Base-by-base conservation (phyloP, 2,329 filamentous ascomycete species). In the Scedosporium apiospermum region DNA sequence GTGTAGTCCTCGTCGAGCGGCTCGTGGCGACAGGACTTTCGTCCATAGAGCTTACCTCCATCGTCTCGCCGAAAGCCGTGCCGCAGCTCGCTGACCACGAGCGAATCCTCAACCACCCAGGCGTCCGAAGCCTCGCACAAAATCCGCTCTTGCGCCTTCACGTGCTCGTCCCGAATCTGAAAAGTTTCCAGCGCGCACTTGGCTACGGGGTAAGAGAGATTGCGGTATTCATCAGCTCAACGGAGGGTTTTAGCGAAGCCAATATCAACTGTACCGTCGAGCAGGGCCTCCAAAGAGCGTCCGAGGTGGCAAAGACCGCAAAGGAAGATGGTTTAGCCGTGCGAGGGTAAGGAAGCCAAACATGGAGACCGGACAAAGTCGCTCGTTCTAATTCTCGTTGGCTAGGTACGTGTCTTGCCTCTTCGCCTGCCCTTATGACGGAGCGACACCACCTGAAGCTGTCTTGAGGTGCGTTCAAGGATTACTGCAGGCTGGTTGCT, bases 51-150 rank as follows among this genome's bases (percentile, higher is more conserved):
- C 80, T 86, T 2, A 87, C 86, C 1, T 88, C 85, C 0, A 85
- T 89, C 58, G 87, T 89, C 7, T 83, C 84, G 16, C 85, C 86
- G 1, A 86, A 83, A 77, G 87, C 83, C 75, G 81, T 88, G 2
- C 87, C 87, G 2, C 87, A 90, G 77, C 84, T 87, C 75, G 78
- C 79, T 16, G 82, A 82, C 64, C 82, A 79, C 6, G 76, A 77
- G 27, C 71, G 80, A 55, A 78, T 85, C n/a, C 73, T 85, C 41
- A 46, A 49, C 6, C 51, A 59, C 58, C 68, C 66, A 16, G 51
- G 61, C 0, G 41, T 65, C 18, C 34, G 63, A 16, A n/a, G 27
- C 26, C 59, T 65, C 30, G 23, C 63, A n/a, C 34, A 53, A n/a
- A 57, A 26, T 6, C 23, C 41, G 44, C 5, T 26, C 16, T 34